Percentiles rank a stretch among this genome's conserved stretches.
Evolutionary conservation across 441 rosid species (phyloP).

Genomic region (Hypseocharis bilobata): DNA sequence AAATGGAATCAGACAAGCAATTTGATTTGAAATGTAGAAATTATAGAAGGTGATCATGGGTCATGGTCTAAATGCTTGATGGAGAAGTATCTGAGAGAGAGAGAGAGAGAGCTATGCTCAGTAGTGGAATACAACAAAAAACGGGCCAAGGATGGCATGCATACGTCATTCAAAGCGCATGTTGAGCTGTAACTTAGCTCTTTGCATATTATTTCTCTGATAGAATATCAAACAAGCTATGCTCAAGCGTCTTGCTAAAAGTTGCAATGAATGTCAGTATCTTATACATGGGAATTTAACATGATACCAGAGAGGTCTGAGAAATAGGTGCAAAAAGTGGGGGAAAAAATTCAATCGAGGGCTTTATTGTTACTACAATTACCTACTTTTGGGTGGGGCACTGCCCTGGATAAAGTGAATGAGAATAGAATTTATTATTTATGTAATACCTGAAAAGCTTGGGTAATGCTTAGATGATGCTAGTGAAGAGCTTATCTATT

Average conservation of each 20-base stretch:
- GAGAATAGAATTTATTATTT: constrained; percentile 1
- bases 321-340: not conserved
- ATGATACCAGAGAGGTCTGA: not conserved
- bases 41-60: not conserved
- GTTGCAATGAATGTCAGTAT: not conserved
- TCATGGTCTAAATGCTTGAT: not conserved
- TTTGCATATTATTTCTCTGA: too few relatives aligned
- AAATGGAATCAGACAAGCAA: too few relatives aligned
- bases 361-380: not conserved
- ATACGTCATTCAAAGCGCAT: too few relatives aligned
- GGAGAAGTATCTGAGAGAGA: not conserved
- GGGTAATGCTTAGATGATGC: not conserved
- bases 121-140: too few relatives aligned
- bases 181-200: too few relatives aligned
- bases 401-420: not conserved
- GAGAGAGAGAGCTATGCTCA: constrained; percentile 7
- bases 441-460: not conserved
- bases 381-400: too few relatives aligned
- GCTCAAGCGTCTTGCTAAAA: not conserved
- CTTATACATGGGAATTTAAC: not conserved
- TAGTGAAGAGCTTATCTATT: not conserved
- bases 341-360: not conserved
- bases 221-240: too few relatives aligned
- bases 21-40: too few relatives aligned
- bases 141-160: too few relatives aligned